phyloP scores from a whole-genome alignment of 2,329 filamentous ascomycete species.

The Diaporthe helianthi region DNA sequence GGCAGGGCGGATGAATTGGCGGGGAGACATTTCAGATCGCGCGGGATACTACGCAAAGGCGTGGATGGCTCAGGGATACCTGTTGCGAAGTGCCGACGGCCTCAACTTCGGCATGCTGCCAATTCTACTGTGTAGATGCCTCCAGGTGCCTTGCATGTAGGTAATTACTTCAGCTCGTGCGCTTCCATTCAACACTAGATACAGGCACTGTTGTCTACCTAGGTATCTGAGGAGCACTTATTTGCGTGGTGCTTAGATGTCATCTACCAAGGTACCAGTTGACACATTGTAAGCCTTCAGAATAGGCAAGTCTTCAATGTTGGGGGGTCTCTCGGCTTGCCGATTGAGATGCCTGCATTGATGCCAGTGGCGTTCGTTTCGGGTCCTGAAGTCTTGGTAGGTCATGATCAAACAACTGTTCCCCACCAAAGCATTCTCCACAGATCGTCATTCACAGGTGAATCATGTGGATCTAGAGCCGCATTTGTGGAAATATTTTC shows the following conservation, averaged over 20 bases:
- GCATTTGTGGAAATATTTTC: constrained; percentile 24
- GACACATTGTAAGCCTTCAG: background rate
- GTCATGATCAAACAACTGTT: constrained; percentile 23
- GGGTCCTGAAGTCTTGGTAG: constrained; percentile 16
- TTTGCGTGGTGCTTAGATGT: no score
- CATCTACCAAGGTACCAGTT: no score
- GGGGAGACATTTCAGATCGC: background rate
- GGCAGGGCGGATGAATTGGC: background rate
- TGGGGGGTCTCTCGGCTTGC: background rate
- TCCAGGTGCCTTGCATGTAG: no score
- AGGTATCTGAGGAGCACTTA: background rate
- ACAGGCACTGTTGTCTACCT: background rate
- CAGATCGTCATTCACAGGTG: constrained; percentile 6
- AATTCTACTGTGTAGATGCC: no score
- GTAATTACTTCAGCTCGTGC: background rate
- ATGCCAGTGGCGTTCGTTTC: constrained; percentile 8
- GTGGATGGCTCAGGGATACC: background rate
- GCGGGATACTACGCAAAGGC: background rate
- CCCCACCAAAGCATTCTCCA: constrained; percentile 11
- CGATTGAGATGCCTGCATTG: no score
- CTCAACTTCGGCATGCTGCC: background rate
- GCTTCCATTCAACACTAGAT: background rate
- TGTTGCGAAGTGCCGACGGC: background rate
- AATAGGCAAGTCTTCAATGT: constrained; percentile 12
- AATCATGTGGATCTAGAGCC: constrained; percentile 17